Evolutionary conservation across 2,329 filamentous ascomycete genomes (phyloP).

Genomic region (Xylariaceae sp.): DNA sequence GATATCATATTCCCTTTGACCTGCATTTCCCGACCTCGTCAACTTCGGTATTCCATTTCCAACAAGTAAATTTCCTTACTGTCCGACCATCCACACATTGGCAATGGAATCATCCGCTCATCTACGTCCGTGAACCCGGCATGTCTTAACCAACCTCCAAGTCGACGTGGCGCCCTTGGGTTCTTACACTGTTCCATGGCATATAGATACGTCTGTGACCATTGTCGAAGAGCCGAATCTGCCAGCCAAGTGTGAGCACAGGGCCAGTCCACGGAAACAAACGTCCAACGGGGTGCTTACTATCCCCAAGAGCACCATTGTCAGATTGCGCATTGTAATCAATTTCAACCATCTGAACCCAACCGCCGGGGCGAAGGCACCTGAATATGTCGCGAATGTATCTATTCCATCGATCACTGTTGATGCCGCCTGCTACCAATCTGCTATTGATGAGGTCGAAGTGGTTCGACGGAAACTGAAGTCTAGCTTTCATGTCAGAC

Average conservation of each 20-base stretch:
- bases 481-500: conserved; percentile 31
- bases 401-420: conserved; percentile 71
- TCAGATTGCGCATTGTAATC: conserved; percentile 87
- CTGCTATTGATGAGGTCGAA: conserved; percentile 88
- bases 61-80: conserved; percentile 52
- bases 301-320: conserved; percentile 75
- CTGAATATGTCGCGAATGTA: conserved; percentile 79
- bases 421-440: conserved; percentile 73
- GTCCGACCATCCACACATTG: conserved; percentile 72
- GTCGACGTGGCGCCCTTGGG: conserved; percentile 65
- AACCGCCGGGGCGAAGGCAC: conserved; percentile 76
- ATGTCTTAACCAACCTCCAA: conserved; percentile 62
- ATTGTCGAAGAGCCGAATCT: conserved; percentile 70
- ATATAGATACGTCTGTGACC: conserved; percentile 69
- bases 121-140: conserved; percentile 74
- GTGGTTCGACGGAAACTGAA: conserved; percentile 65
- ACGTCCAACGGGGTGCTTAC: conserved; percentile 44
- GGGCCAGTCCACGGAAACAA: background rate
- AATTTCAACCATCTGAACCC: conserved; percentile 88
- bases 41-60: conserved; percentile 12
- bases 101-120: conserved; percentile 65
- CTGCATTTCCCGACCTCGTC: conserved; percentile 43
- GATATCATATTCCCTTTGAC: conserved; percentile 57
- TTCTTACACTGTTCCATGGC: conserved; percentile 69
- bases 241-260: conserved; percentile 24